phyloP scores from a whole-genome alignment of 768 basidiomycete genomes.

The Suillus placidus region DNA sequence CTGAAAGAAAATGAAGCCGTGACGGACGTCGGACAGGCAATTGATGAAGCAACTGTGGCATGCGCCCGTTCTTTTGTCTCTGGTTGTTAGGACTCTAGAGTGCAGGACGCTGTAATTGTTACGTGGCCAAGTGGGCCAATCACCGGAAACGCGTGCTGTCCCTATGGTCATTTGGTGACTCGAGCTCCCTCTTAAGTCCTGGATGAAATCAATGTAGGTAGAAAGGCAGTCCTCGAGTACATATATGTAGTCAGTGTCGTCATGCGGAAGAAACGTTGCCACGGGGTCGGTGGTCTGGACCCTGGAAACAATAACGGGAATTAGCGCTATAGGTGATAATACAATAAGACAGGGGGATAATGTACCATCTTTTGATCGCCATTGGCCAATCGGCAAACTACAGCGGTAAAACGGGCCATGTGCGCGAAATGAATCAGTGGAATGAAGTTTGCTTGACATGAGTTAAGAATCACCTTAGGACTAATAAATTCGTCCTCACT shows the following conservation, averaged over 20 bases:
- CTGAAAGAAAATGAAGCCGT: background rate
- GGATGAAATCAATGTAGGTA: slow-evolving; percentile 19
- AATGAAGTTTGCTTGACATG: background rate
- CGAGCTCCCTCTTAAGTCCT: slow-evolving; percentile 16
- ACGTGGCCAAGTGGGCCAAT: background rate
- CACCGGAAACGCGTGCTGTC: background rate
- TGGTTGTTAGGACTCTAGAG: background rate
- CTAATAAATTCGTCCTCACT: slow-evolving; percentile 14
- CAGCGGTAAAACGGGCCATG: slow-evolving; percentile 21
- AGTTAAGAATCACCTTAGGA: slow-evolving; percentile 18
- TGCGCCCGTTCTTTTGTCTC: slow-evolving; percentile 1
- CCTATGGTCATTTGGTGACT: background rate
- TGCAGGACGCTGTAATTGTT: background rate
- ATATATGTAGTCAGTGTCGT: slow-evolving; percentile 20
- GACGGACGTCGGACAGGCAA: background rate
- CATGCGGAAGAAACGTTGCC: background rate
- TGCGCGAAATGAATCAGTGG: slow-evolving; percentile 5
- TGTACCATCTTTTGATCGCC: slow-evolving; percentile 16
- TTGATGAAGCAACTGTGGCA: background rate
- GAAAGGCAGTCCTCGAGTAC: slow-evolving; percentile 32
- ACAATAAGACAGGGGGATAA: slow-evolving; percentile 30
- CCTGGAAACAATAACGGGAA: slow-evolving; percentile 17
- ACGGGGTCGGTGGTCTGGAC: slow-evolving; percentile 1
- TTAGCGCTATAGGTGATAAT: background rate
- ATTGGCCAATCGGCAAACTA: background rate